These are phyloP conservation scores for Diaporthe batatas DNA, from an alignment of 2,329 filamentous ascomycete species.

Conservation along the genomic window DNA sequence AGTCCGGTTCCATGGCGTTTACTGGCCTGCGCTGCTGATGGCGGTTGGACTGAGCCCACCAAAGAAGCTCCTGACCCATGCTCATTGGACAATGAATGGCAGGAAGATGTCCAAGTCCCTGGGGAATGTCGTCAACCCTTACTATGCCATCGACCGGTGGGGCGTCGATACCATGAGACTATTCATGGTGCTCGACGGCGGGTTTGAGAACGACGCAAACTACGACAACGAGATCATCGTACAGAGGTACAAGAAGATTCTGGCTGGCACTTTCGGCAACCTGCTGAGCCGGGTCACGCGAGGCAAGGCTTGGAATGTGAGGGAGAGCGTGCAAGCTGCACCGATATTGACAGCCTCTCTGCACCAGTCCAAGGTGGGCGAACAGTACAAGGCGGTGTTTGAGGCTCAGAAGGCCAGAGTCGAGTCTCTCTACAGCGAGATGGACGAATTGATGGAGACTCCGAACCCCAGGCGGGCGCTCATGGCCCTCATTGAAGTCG, in stretches of 20 bases:
- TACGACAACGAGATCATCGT: constrained; percentile 87
- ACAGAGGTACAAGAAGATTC: constrained; percentile 80
- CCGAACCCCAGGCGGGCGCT: constrained; percentile 40
- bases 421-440: not conserved
- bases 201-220: constrained; percentile 81
- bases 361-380: constrained; percentile 19
- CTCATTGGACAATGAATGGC: constrained; percentile 93
- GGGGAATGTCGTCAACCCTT: constrained; percentile 95
- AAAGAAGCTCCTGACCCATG: constrained; percentile 86
- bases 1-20: constrained; percentile 93
- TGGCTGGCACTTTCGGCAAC: constrained; percentile 86
- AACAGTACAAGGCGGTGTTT: constrained; percentile 11
- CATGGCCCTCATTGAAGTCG: constrained; percentile 67
- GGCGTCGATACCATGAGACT: constrained; percentile 90
- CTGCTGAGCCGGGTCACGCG: constrained; percentile 78
- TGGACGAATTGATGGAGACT: constrained; percentile 36
- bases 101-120: constrained; percentile 97
- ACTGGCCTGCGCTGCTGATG: constrained; percentile 97
- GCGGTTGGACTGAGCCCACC: constrained; percentile 85
- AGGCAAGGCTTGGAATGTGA: constrained; percentile 77
- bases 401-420: constrained; percentile 24
- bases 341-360: not conserved
- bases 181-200: constrained; percentile 86
- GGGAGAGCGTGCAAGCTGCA: constrained; percentile 65
- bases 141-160: constrained; percentile 90